phyloP scores from a whole-genome alignment of 106 monocot genomes.

The Dendrobium officinale region DNA sequence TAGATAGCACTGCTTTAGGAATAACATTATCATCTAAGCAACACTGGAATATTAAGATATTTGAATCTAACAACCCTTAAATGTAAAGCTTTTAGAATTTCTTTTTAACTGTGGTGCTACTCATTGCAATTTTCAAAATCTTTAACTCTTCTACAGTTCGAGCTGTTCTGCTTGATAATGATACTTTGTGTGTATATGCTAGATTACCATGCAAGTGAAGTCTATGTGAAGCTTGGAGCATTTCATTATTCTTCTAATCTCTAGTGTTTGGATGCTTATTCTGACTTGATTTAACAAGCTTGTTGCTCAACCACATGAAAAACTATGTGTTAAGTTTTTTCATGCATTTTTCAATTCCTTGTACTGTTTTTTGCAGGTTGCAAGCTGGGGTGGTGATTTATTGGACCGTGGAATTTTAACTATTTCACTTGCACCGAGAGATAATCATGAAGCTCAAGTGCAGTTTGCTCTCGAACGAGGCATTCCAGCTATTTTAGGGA shows the following conservation, averaged over 20 bases:
- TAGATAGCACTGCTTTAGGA: too few relatives aligned
- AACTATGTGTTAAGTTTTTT: too few relatives aligned
- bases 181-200: neutral
- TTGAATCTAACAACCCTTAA: too few relatives aligned
- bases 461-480: conserved; percentile 87
- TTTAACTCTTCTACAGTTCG: neutral
- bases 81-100: too few relatives aligned
- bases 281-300: too few relatives aligned
- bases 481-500: conserved; percentile 80
- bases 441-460: conserved; percentile 92
- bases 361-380: conserved; percentile 35
- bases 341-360: neutral
- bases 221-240: neutral
- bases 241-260: neutral
- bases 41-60: too few relatives aligned
- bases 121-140: neutral
- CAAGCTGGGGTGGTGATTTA: conserved; percentile 87
- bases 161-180: neutral
- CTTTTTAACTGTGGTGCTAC: too few relatives aligned
- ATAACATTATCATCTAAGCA: too few relatives aligned
- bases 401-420: conserved; percentile 63
- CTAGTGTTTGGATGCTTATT: too few relatives aligned
- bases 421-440: conserved; percentile 79
- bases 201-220: neutral
- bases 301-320: too few relatives aligned